Conservation (phyloP, 2,329 filamentous ascomycete genomes). For the Tolypocladium album region DNA sequence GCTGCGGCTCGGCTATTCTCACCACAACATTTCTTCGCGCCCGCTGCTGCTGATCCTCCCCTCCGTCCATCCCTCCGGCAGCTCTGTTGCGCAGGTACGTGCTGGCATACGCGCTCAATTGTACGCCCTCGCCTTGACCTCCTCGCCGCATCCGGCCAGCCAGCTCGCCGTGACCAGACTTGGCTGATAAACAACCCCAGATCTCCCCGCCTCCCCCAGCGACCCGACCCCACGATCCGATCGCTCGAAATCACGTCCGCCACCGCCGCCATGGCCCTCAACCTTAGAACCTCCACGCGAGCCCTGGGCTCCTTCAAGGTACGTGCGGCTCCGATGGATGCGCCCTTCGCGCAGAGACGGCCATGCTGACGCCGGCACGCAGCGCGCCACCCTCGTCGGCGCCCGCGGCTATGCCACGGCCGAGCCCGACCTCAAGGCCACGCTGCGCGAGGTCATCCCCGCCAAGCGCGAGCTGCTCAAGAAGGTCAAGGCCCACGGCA, state of each 20-base stretch:
- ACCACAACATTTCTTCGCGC: not conserved
- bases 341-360: not conserved
- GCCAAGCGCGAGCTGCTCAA: conserved; percentile 89
- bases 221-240: not conserved
- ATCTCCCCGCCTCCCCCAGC: not conserved
- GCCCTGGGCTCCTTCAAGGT: conserved; percentile 56
- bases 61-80: not conserved
- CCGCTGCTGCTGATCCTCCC: not conserved
- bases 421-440: conserved; percentile 83
- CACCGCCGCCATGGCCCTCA: conserved; percentile 47
- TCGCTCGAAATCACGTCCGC: not conserved
- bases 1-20: not conserved
- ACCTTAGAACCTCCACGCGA: conserved; percentile 48
- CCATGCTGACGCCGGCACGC: conserved; percentile 12
- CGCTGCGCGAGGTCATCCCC: conserved; percentile 74
- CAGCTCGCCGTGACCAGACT: not conserved
- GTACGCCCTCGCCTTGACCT: not conserved
- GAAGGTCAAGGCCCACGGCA: conserved; percentile 77
- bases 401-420: conserved; percentile 58
- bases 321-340: conserved; percentile 13
- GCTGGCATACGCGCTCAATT: not conserved
- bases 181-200: not conserved
- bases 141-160: not conserved
- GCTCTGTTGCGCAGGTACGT: not conserved
- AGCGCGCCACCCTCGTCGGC: conserved; percentile 17